Conservation (phyloP, 225 moss, liverwort and hornwort genomes). For the Polytrichum commune region DNA sequence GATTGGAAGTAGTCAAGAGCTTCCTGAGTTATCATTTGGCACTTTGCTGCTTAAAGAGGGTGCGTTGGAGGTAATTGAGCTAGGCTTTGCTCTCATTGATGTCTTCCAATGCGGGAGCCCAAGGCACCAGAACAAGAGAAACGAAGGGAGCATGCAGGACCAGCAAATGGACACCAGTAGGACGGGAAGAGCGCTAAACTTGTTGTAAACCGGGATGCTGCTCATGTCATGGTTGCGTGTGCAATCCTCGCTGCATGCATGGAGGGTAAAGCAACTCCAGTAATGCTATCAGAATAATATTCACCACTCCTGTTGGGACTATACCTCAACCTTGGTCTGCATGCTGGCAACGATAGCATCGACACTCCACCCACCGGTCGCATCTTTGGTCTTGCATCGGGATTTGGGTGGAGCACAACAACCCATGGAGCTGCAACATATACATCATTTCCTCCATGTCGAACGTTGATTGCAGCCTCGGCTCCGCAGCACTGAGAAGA, state of each 20-base stretch:
- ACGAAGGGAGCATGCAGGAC: too few relatives aligned
- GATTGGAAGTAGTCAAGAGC: too few relatives aligned
- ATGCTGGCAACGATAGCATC: conserved; percentile 14
- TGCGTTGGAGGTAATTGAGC: conserved; percentile 63
- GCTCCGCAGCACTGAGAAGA: conserved; percentile 11
- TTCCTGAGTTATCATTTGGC: too few relatives aligned
- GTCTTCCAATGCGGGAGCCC: conserved; percentile 53
- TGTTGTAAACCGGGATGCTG: too few relatives aligned
- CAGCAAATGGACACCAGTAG: too few relatives aligned
- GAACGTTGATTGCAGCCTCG: conserved; percentile 3
- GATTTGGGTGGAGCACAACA: conserved; percentile 31
- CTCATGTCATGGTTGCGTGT: too few relatives aligned
- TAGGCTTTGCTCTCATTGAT: conserved; percentile 90
- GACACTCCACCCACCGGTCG: conserved; percentile 27
- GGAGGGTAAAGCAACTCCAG: too few relatives aligned
- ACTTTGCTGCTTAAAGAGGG: conserved; percentile 63
- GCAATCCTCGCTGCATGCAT: too few relatives aligned
- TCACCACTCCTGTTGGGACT: too few relatives aligned
- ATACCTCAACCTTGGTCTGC: not conserved
- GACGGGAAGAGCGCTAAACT: too few relatives aligned
- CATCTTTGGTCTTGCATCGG: conserved; percentile 33
- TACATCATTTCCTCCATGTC: conserved; percentile 9
- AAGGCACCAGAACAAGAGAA: too few relatives aligned
- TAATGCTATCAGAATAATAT: too few relatives aligned
- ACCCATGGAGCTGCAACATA: conserved; percentile 14